A percentile compares a stretch with the other conserved stretches of the same genome.
These are phyloP conservation scores for Fusarium irregulare DNA, from an alignment of 2,329 filamentous ascomycete species.

Conservation along the genomic window DNA sequence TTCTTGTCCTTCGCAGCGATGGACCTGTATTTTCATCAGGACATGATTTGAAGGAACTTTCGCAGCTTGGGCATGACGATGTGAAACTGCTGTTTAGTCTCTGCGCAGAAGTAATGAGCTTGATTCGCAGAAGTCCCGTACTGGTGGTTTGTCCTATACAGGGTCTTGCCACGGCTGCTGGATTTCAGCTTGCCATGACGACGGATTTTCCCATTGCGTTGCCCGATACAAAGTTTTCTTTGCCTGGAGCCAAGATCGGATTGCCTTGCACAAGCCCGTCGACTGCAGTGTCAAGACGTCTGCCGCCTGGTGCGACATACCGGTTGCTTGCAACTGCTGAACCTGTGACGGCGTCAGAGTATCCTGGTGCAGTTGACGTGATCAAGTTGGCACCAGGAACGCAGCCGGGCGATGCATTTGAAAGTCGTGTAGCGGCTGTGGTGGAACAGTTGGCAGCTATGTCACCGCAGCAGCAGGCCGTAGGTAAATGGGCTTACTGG, in stretches of 20 bases:
- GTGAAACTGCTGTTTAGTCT: constrained; percentile 35
- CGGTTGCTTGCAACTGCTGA: constrained; percentile 37
- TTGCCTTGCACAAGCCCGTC: constrained; percentile 43
- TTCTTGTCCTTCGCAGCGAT: constrained; percentile 41
- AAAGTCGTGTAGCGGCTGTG: constrained; percentile 20
- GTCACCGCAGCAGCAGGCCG: constrained; percentile 36
- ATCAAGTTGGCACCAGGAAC: not conserved
- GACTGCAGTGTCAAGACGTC: constrained; percentile 35
- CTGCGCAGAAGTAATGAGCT: constrained; percentile 39
- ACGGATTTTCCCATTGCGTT: constrained; percentile 40
- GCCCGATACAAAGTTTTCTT: constrained; percentile 28
- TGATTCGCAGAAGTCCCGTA: constrained; percentile 40
- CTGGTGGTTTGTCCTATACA: constrained; percentile 41
- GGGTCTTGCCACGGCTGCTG: constrained; percentile 41
- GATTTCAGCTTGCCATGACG: constrained; percentile 43
- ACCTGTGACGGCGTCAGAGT: constrained; percentile 18
- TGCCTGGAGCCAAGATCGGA: constrained; percentile 40
- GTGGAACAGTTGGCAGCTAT: constrained; percentile 17
- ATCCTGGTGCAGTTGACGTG: constrained; percentile 36
- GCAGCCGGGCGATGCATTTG: constrained; percentile 1
- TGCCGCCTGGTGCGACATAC: constrained; percentile 29
- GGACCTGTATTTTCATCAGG: constrained; percentile 42
- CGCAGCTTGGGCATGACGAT: constrained; percentile 8
- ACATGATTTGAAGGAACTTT: constrained; percentile 42
- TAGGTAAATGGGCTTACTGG: constrained; percentile 45